phyloP scores from a whole-genome alignment of 345 rosid genomes.

The Bruguiera sexangula region DNA sequence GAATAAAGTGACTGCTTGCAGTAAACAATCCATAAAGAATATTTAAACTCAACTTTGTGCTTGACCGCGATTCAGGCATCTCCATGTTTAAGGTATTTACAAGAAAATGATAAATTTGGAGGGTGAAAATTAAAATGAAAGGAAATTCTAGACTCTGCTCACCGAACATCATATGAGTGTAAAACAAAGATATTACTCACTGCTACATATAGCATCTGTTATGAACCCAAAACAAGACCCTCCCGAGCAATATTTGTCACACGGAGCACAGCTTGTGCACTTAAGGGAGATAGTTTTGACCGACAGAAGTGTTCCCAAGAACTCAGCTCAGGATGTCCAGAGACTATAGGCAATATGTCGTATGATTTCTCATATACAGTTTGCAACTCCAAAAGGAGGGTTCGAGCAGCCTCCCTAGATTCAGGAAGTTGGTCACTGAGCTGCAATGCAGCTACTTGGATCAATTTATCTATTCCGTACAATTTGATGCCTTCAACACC shows the following conservation, averaged over 20 bases:
- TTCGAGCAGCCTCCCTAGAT: conserved; percentile 90
- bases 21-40: conserved; percentile 22
- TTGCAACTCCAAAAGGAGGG: conserved; percentile 77
- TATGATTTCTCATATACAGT: conserved; percentile 59
- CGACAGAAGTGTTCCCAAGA: conserved; percentile 86
- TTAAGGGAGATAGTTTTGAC: conserved; percentile 73
- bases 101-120: conserved; percentile 18
- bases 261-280: conserved; percentile 92
- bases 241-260: conserved; percentile 65
- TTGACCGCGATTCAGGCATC: conserved; percentile 22
- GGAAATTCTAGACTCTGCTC: conserved; percentile 22
- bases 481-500: conserved; percentile 78
- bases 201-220: conserved; percentile 19
- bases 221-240: conserved; percentile 56
- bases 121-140: conserved; percentile 11
- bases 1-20: neutral
- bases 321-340: conserved; percentile 43
- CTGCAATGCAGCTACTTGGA: conserved; percentile 79
- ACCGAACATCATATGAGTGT: conserved; percentile 20
- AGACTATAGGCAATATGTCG: conserved; percentile 23
- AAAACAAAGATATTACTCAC: conserved; percentile 21
- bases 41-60: conserved; percentile 34
- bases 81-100: conserved; percentile 39
- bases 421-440: conserved; percentile 95
- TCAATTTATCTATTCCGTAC: conserved; percentile 79